Base-by-base conservation (phyloP, 78 protist species). In the Dictyostelium citrinum region DNA sequence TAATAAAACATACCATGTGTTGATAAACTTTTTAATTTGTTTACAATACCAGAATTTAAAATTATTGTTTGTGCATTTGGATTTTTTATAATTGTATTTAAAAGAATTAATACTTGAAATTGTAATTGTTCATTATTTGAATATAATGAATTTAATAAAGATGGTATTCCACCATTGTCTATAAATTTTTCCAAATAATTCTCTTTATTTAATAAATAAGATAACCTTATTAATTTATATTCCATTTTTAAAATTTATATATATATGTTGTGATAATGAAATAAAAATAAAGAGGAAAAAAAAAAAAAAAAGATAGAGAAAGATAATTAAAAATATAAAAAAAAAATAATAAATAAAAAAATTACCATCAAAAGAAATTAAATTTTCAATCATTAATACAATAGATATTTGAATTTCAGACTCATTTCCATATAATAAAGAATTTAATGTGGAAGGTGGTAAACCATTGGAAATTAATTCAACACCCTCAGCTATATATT, bases 41-140 rank as follows among this genome's bases (percentile, higher is more conserved):
- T 83, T 67, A 88, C 37, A n/a, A 88, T 78, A 14, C 93, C 93
- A 31, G 72, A 83, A 49, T 49, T 79, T 22, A 88, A 6, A 33
- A 88, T 88, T 20, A 74, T 24, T 1, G 5, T 45, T 68, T 88
- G 93, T 6, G 70, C 84, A 11, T 12, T 45, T 49, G 35, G 71
- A 64, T 22, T 41, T 79, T 78, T 76, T 31, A 78, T 61, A 0
- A 78, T 67, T 46, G n/a, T 79, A 64, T 88, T 88, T 67, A 88
- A 79, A 2, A 88, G 24, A 39, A 24, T 72, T 12, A 88, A 46
- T 3, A 88, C 93, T 43, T 75, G 29, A 78, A 49, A 79, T 67
- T 88, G 93, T 31, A 88, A 60, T 31, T 76, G 71, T 67, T 88
- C 93, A 79, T 88, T 75, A 68, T 88, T 88, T 27, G 93, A 88